These are phyloP conservation scores for Canariomyces notabilis DNA, from an alignment of 2,329 filamentous ascomycete genomes.

Conservation along the genomic window DNA sequence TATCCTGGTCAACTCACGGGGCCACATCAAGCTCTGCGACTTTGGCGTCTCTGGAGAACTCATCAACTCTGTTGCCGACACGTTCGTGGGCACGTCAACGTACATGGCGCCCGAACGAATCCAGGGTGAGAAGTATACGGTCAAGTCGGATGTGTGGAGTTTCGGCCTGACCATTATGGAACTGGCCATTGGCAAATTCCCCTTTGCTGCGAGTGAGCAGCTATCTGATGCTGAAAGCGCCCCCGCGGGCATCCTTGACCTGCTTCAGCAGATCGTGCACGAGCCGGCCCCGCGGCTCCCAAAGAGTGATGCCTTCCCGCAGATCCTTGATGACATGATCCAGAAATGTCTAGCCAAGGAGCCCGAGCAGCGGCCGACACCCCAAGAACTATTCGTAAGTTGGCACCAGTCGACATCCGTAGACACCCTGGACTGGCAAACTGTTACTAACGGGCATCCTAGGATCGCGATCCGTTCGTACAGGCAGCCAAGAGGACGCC, in stretches of 20 bases:
- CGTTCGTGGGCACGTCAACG: conserved; percentile 95
- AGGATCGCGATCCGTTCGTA: conserved; percentile 92
- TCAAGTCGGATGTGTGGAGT: conserved; percentile 99
- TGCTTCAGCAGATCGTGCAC: conserved; percentile 95
- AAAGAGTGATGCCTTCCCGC: conserved; percentile 95
- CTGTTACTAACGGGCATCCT: conserved; percentile 24
- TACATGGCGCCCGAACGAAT: conserved; percentile 99
- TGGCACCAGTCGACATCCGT: conserved; percentile 31
- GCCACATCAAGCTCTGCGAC: conserved; percentile 94
- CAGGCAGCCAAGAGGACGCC: conserved; percentile 95
- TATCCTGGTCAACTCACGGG: conserved; percentile 89
- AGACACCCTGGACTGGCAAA: not conserved
- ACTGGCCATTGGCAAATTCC: conserved; percentile 93
- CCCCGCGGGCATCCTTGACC: conserved; percentile 90
- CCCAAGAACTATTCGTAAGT: conserved; percentile 85
- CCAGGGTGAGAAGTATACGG: conserved; percentile 92
- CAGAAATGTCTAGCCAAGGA: conserved; percentile 92
- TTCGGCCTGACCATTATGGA: conserved; percentile 95
- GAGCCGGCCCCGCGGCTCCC: conserved; percentile 90
- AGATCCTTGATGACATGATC: conserved; percentile 93
- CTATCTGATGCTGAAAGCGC: conserved; percentile 70
- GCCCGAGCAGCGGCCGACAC: conserved; percentile 82
- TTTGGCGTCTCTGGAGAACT: conserved; percentile 98
- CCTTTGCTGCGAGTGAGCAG: conserved; percentile 73
- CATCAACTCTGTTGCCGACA: conserved; percentile 96